A percentile compares a stretch with the other conserved stretches of the same genome.
Conservation (phyloP, 2,329 filamentous ascomycete species). For the Alternaria conjuncta region DNA sequence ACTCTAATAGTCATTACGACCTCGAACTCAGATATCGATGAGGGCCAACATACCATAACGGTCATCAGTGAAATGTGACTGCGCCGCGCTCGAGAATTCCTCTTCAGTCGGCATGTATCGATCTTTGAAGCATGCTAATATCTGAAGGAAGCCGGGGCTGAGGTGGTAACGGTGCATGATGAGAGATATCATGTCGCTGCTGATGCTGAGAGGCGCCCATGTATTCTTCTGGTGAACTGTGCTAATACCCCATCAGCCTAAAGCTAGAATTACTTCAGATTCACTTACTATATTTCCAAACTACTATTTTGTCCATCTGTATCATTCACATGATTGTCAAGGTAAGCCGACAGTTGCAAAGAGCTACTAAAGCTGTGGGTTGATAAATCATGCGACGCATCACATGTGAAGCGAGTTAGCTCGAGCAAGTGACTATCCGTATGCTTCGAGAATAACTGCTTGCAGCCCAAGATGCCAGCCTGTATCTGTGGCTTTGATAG, state of each 20-base stretch:
- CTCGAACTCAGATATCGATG: too few relatives aligned
- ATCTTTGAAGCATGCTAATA: not conserved
- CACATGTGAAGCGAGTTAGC: not conserved
- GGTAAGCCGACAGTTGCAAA: not conserved
- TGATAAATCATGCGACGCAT: not conserved
- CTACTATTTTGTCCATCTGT: not conserved
- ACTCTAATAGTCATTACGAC: not conserved
- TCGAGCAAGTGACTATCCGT: not conserved
- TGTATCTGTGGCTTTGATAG: too few relatives aligned
- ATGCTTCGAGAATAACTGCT: not conserved
- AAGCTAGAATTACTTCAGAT: too few relatives aligned
- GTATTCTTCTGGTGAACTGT: not conserved
- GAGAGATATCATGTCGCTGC: not conserved
- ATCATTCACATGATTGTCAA: not conserved
- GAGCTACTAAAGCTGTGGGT: not conserved
- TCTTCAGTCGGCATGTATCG: not conserved
- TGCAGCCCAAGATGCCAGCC: too few relatives aligned
- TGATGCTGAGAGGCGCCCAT: not conserved
- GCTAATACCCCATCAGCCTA: not conserved
- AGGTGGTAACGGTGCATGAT: not conserved
- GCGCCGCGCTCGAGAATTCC: not conserved
- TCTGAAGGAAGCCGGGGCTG: not conserved
- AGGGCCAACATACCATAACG: not conserved
- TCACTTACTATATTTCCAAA: not conserved
- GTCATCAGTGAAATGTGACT: not conserved